phyloP scores from a whole-genome alignment of 129 eudicot genomes.

The Tagetes patula region DNA sequence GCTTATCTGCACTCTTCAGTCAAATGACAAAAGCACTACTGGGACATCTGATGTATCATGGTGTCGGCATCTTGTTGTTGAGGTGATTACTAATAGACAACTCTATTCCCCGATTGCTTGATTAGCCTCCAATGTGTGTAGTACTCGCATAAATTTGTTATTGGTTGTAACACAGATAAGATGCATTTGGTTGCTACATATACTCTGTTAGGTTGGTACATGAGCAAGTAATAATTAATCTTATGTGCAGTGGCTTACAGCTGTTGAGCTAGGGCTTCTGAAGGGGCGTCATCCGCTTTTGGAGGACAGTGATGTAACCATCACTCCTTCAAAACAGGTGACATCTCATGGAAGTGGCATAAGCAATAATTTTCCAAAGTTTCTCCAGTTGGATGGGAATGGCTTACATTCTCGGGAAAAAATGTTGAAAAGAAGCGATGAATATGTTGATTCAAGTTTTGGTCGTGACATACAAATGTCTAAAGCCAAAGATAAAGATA shows the following conservation, averaged over 20 bases:
- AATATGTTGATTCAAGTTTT: slow-evolving; percentile 26
- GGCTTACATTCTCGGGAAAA: slow-evolving; percentile 25
- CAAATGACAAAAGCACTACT: slow-evolving; percentile 34
- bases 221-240: neutral
- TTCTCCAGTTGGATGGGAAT: slow-evolving; percentile 32
- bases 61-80: slow-evolving; percentile 67
- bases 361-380: slow-evolving; percentile 24
- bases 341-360: slow-evolving; percentile 36
- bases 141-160: slow-evolving; percentile 3
- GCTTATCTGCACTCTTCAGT: slow-evolving; percentile 58
- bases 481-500: slow-evolving; percentile 28
- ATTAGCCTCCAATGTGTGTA: neutral
- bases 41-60: slow-evolving; percentile 47
- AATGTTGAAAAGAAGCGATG: slow-evolving; percentile 37
- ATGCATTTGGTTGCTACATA: slow-evolving; percentile 7
- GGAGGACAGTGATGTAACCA: slow-evolving; percentile 70
- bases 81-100: slow-evolving; percentile 52
- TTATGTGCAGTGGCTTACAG: slow-evolving; percentile 78
- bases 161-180: slow-evolving; percentile 4
- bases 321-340: slow-evolving; percentile 65
- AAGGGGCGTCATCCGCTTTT: slow-evolving; percentile 92
- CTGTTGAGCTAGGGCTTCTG: slow-evolving; percentile 88
- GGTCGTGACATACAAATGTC: slow-evolving; percentile 27
- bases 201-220: slow-evolving; percentile 16
- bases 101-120: neutral